Evolutionary conservation across 768 basidiomycete genomes (phyloP), one percentile per base, ranked within the genome.

Genomic region (Lactifluus subvellereus): DNA sequence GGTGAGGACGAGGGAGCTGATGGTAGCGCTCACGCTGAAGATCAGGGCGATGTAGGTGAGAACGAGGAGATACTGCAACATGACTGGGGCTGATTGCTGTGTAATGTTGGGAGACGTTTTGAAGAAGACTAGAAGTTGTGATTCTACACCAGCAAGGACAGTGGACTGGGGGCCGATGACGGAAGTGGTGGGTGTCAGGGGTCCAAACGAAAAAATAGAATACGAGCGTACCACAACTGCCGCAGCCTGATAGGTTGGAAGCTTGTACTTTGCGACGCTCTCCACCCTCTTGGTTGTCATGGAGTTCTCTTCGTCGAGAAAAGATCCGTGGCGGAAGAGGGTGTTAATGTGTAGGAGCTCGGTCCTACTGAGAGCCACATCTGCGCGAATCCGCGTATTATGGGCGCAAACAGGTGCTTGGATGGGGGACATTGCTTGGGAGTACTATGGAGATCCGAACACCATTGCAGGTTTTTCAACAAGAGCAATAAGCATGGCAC

Each of bases 31-130:
- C 35, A 60, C 43, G 60, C 66, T 60, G 59, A 67, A 65, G 59
- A 67, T 43, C 14, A 67, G 57, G 4, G 66, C 43, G 27, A 60
- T n/a, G 56, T 67, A 67, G 48, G 66, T 54, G 62, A 67, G 57
- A 14, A 61, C 47, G 22, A 60, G 47, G 22, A 67, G 64, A 18
- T 27, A 54, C 32, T 53, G 27, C 16, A 65, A 27, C 4, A 48
- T 53, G 37, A 13, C 47, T 11, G 45, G 56, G 10, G 16, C 5
- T 8, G 20, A 22, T 49, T 49, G 13, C 37, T 61, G 49, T 8
- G 59, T 30, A 20, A 33, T 27, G 13, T 13, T 13, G 4, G 48
- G 54, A 4, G 52, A 48, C 0, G 55, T 35, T 32, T 65, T 65
- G 48, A 67, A 50, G 33, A 64, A 57, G 27, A 54, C 49, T 4